Percentiles rank a stretch among this genome's conserved stretches.
Conservation (phyloP, 805 yeast species). For the Martiniozyma abietophila region DNA sequence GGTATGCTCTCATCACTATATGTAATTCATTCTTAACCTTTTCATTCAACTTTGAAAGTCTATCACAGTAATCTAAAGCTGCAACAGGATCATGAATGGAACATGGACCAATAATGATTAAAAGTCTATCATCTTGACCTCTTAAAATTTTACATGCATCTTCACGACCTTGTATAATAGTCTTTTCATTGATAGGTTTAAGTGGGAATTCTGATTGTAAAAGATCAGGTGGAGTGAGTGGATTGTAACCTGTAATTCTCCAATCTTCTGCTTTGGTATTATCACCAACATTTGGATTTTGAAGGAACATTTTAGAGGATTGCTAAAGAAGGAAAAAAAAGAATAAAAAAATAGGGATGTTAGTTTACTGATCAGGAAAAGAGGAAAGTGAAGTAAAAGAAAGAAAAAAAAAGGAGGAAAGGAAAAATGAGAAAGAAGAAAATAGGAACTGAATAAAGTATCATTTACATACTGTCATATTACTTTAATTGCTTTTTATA, state of each 20-base stretch:
- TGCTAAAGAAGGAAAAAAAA: constrained; percentile 11
- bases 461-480: no score
- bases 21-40: constrained; percentile 65
- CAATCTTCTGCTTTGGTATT: constrained; percentile 67
- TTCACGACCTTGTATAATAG: constrained; percentile 67
- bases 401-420: no score
- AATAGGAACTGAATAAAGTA: no score
- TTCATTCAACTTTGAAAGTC: constrained; percentile 49
- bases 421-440: no score
- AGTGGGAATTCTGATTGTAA: constrained; percentile 80
- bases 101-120: constrained; percentile 94
- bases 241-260: constrained; percentile 85
- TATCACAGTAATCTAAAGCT: constrained; percentile 78
- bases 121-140: constrained; percentile 79
- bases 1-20: constrained; percentile 93
- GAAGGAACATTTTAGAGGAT: constrained; percentile 58
- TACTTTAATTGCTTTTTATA: no score
- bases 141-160: constrained; percentile 62
- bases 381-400: no score
- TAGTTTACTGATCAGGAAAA: no score
- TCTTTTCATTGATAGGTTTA: constrained; percentile 46
- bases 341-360: no score
- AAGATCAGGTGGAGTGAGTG: constrained; percentile 90
- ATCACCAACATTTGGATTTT: constrained; percentile 80
- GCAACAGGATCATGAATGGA: constrained; percentile 92